Conservation (phyloP, 2,329 filamentous ascomycete species). For the Trichoderma asperellum region DNA sequence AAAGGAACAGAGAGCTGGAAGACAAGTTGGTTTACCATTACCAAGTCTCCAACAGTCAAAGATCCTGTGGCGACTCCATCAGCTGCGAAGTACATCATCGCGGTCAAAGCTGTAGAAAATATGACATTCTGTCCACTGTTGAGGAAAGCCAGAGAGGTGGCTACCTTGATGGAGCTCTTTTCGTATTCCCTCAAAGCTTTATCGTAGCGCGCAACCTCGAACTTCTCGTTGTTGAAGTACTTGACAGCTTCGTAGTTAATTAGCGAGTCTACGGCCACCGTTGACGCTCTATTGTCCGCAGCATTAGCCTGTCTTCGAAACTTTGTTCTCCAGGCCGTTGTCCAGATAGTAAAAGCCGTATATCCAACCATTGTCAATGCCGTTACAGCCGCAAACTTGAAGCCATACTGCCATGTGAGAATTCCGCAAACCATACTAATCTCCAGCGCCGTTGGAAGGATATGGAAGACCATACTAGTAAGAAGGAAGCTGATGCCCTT, state of each 20-base stretch:
- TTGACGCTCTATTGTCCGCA: conserved; percentile 93
- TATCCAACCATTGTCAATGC: conserved; percentile 90
- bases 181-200: conserved; percentile 84
- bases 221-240: conserved; percentile 99
- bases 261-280: conserved; percentile 91
- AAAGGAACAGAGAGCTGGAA: conserved; percentile 96
- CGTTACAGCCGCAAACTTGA: conserved; percentile 89
- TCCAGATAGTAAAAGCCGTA: conserved; percentile 94
- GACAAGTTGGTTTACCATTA: conserved; percentile 98
- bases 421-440: conserved; percentile 97
- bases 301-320: conserved; percentile 95
- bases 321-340: conserved; percentile 95
- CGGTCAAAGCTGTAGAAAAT: conserved; percentile 89
- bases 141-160: conserved; percentile 87
- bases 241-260: conserved; percentile 99
- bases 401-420: conserved; percentile 92
- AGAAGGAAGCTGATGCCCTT: conserved; percentile 98
- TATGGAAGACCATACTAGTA: conserved; percentile 98
- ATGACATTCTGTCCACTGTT: conserved; percentile 97
- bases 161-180: conserved; percentile 93
- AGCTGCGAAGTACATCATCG: conserved; percentile 97
- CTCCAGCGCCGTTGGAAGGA: conserved; percentile 89
- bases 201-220: conserved; percentile 89
- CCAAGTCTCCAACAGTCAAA: conserved; percentile 90
- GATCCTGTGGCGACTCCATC: conserved; percentile 81